Evolutionary conservation across 1,139 yeast species (phyloP).

Genomic region (Oligophagozyma castellii): DNA sequence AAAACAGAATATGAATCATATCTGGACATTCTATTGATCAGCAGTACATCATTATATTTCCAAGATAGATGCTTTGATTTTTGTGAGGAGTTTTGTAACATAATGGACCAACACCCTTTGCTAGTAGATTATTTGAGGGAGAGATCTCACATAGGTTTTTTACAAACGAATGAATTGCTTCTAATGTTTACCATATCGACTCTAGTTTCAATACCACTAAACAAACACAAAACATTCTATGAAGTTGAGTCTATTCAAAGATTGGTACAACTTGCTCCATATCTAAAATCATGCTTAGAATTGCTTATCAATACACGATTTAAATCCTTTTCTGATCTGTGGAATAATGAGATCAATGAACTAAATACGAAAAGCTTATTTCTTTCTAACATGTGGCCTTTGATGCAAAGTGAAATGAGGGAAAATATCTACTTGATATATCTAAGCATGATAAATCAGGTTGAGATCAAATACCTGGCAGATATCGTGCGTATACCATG

Average conservation of each 20-base stretch:
- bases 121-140: conserved; percentile 1
- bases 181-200: conserved; percentile 14
- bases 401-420: conserved; percentile 12
- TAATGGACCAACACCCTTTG: conserved; percentile 8
- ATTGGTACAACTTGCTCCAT: conserved; percentile 7
- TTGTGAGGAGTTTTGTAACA: conserved; percentile 11
- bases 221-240: conserved; percentile 16
- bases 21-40: conserved; percentile 9
- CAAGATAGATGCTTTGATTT: conserved; percentile 17
- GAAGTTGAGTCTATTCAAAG: conserved; percentile 9
- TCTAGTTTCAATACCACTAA: conserved; percentile 17
- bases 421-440: conserved; percentile 20
- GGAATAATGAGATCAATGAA: conserved; percentile 11
- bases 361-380: conserved; percentile 10
- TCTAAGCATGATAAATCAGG: no score
- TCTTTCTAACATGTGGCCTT: conserved; percentile 12
- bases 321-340: conserved; percentile 12
- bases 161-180: conserved; percentile 8
- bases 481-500: no score
- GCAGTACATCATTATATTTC: conserved; percentile 11
- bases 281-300: conserved; percentile 9
- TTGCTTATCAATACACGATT: conserved; percentile 15
- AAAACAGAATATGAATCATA: conserved; percentile 4
- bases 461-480: no score
- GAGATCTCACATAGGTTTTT: conserved; percentile 1